Evolutionary conservation across 2,329 filamentous ascomycete species (phyloP).

Genomic region (Aureobasidium sp.): DNA sequence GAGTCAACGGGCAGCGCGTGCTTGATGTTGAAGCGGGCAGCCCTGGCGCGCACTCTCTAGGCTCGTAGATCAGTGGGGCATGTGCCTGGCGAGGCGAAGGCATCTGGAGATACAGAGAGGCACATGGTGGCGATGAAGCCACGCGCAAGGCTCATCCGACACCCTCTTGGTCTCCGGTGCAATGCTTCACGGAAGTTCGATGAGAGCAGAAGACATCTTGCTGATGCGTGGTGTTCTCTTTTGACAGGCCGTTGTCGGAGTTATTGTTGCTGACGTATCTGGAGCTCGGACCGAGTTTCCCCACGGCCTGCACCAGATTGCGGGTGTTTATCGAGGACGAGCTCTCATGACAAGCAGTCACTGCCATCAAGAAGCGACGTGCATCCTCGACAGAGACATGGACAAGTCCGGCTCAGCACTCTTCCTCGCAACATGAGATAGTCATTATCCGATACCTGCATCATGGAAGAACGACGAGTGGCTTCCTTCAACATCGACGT

Average conservation of each 20-base stretch:
- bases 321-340: not conserved
- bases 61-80: not conserved
- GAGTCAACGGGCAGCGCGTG: not conserved
- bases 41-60: not conserved
- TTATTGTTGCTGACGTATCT: not conserved
- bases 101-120: not conserved
- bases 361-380: not conserved
- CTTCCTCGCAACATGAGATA: constrained; percentile 2
- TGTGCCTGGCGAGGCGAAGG: not conserved
- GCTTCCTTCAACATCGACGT: constrained; percentile 92
- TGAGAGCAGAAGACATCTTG: not conserved
- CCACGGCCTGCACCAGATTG: not conserved
- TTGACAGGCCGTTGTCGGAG: not conserved
- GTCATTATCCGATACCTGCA: not conserved
- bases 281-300: not conserved
- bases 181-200: not conserved
- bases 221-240: not conserved
- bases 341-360: not conserved
- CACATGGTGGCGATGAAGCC: not conserved
- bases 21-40: not conserved
- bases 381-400: not conserved
- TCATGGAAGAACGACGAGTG: constrained; percentile 56
- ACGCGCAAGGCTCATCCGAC: not conserved
- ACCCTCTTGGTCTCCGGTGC: not conserved
- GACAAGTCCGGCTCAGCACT: not conserved